phyloP scores from a whole-genome alignment of 2,329 filamentous ascomycete genomes.

The Kalaharituber pfeilii region DNA sequence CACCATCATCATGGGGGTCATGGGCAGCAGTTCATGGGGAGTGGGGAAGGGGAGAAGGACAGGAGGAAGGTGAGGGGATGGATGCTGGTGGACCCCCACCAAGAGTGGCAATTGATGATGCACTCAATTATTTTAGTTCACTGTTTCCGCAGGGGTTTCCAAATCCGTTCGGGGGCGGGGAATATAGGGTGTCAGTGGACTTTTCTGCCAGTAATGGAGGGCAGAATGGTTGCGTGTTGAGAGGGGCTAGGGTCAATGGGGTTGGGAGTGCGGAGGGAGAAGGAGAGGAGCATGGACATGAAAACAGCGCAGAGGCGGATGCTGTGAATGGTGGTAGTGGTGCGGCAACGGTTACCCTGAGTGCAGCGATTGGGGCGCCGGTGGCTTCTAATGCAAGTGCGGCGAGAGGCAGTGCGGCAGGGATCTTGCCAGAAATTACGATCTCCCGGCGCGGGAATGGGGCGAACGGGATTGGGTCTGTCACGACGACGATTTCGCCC shows the following conservation, averaged over 20 bases:
- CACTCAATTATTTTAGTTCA: not conserved
- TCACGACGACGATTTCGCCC: conserved; percentile 1
- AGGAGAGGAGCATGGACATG: not conserved
- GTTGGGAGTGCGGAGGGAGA: not conserved
- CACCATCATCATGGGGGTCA: not conserved
- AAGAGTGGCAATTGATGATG: not conserved
- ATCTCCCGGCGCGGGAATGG: not conserved
- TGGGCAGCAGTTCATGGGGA: not conserved
- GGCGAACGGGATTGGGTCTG: not conserved
- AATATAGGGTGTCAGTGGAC: not conserved
- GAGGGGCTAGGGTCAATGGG: not conserved
- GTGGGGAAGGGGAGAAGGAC: not conserved
- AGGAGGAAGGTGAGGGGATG: not conserved
- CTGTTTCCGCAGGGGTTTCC: not conserved
- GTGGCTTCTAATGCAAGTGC: no score
- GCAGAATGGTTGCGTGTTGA: not conserved
- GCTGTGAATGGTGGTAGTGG: not conserved
- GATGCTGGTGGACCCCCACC: not conserved
- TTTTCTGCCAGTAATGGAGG: conserved; percentile 4
- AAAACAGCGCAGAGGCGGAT: not conserved
- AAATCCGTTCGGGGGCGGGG: not conserved
- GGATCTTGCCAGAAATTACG: not conserved
- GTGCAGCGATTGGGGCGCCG: not conserved
- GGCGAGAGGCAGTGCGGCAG: not conserved
- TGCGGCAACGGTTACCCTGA: not conserved